Evolutionary conservation across 2,329 filamentous ascomycete species (phyloP).

Genomic region (Verruconis gallopava): DNA sequence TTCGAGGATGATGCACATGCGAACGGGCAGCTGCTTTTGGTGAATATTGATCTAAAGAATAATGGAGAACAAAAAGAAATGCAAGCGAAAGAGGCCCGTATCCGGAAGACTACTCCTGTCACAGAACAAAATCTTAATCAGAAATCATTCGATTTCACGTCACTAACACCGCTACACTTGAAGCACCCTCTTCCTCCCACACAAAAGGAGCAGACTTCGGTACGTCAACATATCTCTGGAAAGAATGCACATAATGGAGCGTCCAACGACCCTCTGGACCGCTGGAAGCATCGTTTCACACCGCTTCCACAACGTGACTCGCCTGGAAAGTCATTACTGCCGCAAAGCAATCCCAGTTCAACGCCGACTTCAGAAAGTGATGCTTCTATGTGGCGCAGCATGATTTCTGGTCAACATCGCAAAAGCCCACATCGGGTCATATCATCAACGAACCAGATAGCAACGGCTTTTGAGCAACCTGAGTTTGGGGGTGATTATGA

Average conservation of each 20-base stretch:
- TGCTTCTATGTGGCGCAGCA: conserved; percentile 5
- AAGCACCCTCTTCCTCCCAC: not conserved
- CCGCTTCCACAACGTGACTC: not conserved
- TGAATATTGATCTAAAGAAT: too few relatives aligned
- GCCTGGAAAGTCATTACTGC: not conserved
- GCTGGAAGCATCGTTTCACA: not conserved
- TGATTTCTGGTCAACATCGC: not conserved
- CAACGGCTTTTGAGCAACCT: conserved; percentile 13
- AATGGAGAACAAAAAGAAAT: too few relatives aligned
- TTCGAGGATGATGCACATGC: too few relatives aligned
- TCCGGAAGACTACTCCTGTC: too few relatives aligned
- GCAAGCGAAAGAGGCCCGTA: too few relatives aligned
- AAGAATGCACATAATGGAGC: too few relatives aligned
- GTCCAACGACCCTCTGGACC: too few relatives aligned
- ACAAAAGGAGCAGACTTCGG: not conserved
- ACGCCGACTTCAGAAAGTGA: conserved; percentile 2
- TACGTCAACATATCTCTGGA: not conserved
- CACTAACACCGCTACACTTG: conserved; percentile 5
- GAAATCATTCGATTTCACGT: conserved; percentile 5
- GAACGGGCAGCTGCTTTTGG: too few relatives aligned
- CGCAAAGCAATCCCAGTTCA: not conserved
- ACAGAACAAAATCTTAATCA: too few relatives aligned
- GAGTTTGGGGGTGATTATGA: conserved; percentile 16
- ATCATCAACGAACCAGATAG: not conserved
- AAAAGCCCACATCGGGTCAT: not conserved